These are phyloP conservation scores for Chytridiales sp. DNA, from an alignment of 371 early-diverging fungal species.

Conservation along the genomic window DNA sequence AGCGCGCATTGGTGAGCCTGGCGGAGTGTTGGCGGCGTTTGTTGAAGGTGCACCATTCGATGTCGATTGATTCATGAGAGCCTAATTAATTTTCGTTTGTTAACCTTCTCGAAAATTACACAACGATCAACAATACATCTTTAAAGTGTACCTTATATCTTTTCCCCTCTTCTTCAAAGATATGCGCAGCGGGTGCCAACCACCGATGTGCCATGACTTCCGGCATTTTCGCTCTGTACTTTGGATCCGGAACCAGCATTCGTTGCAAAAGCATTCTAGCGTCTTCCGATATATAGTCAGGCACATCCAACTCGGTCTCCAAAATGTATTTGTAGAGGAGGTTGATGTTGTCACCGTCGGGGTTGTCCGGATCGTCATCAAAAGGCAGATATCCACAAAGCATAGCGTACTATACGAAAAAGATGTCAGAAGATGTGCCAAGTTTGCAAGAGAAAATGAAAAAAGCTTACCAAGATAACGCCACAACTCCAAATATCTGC, in stretches of 20 bases:
- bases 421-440: not conserved
- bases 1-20: not conserved
- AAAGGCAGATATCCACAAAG: constrained; percentile 97
- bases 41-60: not conserved
- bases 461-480: constrained; percentile 69
- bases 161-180: constrained; percentile 19
- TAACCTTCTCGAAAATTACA: not conserved
- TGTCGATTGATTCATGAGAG: not conserved
- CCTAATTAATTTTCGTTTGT: not conserved
- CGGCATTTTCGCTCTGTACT: constrained; percentile 79
- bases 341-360: constrained; percentile 95
- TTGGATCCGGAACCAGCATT: constrained; percentile 92
- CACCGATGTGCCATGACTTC: constrained; percentile 78
- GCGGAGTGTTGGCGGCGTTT: not conserved
- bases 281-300: constrained; percentile 79
- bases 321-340: constrained; percentile 93
- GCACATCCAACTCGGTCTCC: constrained; percentile 85
- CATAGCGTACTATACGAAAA: constrained; percentile 77
- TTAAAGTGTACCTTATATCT: constrained; percentile 7
- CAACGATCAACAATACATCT: not conserved
- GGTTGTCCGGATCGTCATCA: constrained; percentile 97
- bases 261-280: constrained; percentile 77
- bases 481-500: constrained; percentile 96
- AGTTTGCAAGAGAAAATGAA: not conserved
- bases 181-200: constrained; percentile 25